A percentile compares a stretch with the other conserved stretches of the same genome.
Evolutionary conservation across 495 filamentous ascomycete species (phyloP).

Genomic region (Aeminium ludgeri): DNA sequence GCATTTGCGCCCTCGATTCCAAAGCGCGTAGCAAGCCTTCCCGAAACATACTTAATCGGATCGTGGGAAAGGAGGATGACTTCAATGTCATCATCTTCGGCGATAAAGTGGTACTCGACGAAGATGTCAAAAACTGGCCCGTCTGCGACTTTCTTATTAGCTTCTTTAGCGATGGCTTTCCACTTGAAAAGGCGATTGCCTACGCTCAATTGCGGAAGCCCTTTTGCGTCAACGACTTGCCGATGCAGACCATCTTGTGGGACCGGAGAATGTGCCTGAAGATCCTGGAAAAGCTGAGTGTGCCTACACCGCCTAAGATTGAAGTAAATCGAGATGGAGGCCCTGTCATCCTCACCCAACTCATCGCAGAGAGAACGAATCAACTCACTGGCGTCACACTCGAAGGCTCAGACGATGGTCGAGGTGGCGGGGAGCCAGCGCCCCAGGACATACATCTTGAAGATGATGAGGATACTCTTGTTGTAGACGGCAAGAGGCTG

Average conservation of each 20-base stretch:
- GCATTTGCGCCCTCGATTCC: conserved; percentile 85
- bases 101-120: conserved; percentile 94
- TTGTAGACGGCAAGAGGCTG: conserved; percentile 66
- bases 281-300: conserved; percentile 73
- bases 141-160: conserved; percentile 84
- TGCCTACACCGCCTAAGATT: conserved; percentile 75
- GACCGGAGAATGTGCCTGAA: conserved; percentile 77
- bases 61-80: conserved; percentile 67
- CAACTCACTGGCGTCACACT: conserved; percentile 65
- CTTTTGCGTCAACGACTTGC: conserved; percentile 92
- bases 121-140: conserved; percentile 50
- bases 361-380: conserved; percentile 62
- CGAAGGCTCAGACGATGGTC: conserved; percentile 56
- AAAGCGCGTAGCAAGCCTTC: conserved; percentile 95
- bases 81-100: conserved; percentile 96
- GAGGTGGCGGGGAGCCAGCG: conserved; percentile 39
- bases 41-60: conserved; percentile 79
- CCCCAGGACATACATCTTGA: conserved; percentile 59
- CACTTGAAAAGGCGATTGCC: conserved; percentile 88
- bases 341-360: conserved; percentile 54
- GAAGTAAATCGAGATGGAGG: conserved; percentile 93
- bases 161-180: conserved; percentile 96
- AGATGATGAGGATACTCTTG: conserved; percentile 72
- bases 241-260: conserved; percentile 97
- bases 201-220: conserved; percentile 84